Conservation (phyloP, 257 asterid genomes). For the Rehmannia glutinosa region DNA sequence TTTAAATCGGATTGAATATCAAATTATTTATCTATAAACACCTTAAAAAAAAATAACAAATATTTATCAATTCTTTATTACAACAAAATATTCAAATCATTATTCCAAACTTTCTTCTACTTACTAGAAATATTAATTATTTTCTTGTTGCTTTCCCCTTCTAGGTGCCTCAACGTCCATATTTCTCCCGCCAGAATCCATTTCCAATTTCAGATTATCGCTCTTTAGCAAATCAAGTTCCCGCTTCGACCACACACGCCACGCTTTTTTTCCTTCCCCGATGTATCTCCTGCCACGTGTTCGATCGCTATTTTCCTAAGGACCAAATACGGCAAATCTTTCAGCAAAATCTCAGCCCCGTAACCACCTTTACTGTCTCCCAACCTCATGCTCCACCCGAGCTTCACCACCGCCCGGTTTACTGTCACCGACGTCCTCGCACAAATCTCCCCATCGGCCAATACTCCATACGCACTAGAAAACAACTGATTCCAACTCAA, state of each 20-base stretch:
- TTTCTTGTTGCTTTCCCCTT: no score
- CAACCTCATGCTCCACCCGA: constrained; percentile 16
- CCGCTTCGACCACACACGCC: background rate
- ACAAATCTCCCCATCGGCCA: constrained; percentile 7
- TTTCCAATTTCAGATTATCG: no score
- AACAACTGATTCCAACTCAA: background rate
- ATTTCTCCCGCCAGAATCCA: no score
- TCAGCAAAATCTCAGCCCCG: background rate
- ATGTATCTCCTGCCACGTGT: background rate
- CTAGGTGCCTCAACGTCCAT: no score
- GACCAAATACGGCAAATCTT: constrained; percentile 5
- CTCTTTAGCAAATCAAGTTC: background rate
- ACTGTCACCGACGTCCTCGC: constrained; percentile 9
- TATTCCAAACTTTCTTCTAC: no score
- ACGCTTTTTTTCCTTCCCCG: background rate
- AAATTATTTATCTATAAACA: no score
- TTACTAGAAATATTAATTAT: no score
- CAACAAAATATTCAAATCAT: no score
- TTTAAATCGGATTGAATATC: no score
- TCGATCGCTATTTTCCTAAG: constrained; percentile 3
- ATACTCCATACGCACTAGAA: background rate
- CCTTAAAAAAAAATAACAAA: no score
- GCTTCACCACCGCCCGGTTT: background rate
- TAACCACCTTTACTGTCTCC: background rate
- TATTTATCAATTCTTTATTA: no score